Evolutionary conservation across 768 basidiomycete genomes (phyloP).

Genomic region (Paxillus rubicundulus): DNA sequence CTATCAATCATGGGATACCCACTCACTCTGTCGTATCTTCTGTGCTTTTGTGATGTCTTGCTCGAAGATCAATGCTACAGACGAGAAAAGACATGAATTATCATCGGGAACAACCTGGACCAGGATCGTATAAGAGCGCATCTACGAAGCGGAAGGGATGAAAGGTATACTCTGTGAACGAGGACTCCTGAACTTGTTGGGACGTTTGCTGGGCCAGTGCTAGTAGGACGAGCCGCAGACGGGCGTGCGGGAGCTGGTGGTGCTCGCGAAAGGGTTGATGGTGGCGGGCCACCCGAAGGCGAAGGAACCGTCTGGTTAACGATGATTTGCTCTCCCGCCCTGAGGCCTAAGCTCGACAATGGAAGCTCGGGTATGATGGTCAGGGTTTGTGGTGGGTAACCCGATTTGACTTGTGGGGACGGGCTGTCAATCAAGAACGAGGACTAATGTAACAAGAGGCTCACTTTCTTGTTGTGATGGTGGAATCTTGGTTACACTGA

Average conservation of each 20-base stretch:
- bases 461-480: constrained; percentile 77
- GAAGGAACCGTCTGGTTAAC: constrained; percentile 47
- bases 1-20: neutral
- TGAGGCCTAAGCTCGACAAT: constrained; percentile 72
- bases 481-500: constrained; percentile 61
- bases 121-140: constrained; percentile 3
- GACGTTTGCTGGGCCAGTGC: constrained; percentile 53
- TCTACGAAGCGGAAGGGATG: neutral
- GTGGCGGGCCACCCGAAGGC: constrained; percentile 7
- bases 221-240: constrained; percentile 15
- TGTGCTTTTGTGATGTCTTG: constrained; percentile 73
- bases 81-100: constrained; percentile 92
- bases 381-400: constrained; percentile 80
- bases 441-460: constrained; percentile 25
- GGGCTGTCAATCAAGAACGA: neutral
- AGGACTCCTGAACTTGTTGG: constrained; percentile 62
- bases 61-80: constrained; percentile 81
- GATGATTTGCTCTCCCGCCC: constrained; percentile 82
- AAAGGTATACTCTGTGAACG: constrained; percentile 59
- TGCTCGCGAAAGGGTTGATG: constrained; percentile 13
- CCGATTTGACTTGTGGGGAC: constrained; percentile 60
- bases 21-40: constrained; percentile 70
- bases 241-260: constrained; percentile 14
- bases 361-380: constrained; percentile 73
- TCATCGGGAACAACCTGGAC: constrained; percentile 89